phyloP scores from a whole-genome alignment of 371 early-diverging fungal genomes.

The Mucor circinelloides region DNA sequence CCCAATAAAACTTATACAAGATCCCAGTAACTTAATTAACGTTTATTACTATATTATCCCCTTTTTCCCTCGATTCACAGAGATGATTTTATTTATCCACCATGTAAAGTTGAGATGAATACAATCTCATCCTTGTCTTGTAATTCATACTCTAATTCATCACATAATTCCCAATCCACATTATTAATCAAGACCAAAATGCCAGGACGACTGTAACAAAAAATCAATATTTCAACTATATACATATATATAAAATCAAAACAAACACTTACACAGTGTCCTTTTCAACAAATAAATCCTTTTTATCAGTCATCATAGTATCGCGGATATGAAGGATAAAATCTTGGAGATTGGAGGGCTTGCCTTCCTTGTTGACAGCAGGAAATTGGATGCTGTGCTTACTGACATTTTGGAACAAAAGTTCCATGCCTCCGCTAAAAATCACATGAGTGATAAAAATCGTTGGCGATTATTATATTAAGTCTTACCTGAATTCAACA shows the following conservation, averaged over 20 bases:
- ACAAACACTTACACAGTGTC: conserved; percentile 76
- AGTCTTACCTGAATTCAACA: no score
- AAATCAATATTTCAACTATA: no score
- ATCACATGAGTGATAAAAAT: no score
- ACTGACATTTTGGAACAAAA: conserved; percentile 81
- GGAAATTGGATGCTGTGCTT: conserved; percentile 61
- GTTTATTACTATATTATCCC: not conserved
- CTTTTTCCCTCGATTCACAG: not conserved
- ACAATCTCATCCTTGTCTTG: conserved; percentile 80
- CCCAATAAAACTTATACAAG: not conserved
- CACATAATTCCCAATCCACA: conserved; percentile 96
- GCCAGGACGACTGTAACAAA: conserved; percentile 80
- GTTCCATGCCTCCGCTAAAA: conserved; percentile 93
- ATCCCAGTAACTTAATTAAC: not conserved
- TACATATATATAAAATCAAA: not conserved
- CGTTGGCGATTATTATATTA: no score
- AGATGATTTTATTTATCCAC: conserved; percentile 73
- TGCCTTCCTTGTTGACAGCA: conserved; percentile 27
- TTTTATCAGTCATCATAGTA: conserved; percentile 74
- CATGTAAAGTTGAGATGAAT: conserved; percentile 96
- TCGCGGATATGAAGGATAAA: conserved; percentile 76
- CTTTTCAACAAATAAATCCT: conserved; percentile 84
- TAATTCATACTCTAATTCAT: conserved; percentile 81
- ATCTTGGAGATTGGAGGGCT: conserved; percentile 66
- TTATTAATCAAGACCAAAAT: conserved; percentile 95